These are phyloP conservation scores for Xylaria sp. DNA, from an alignment of 2,329 filamentous ascomycete species.

Conservation along the genomic window DNA sequence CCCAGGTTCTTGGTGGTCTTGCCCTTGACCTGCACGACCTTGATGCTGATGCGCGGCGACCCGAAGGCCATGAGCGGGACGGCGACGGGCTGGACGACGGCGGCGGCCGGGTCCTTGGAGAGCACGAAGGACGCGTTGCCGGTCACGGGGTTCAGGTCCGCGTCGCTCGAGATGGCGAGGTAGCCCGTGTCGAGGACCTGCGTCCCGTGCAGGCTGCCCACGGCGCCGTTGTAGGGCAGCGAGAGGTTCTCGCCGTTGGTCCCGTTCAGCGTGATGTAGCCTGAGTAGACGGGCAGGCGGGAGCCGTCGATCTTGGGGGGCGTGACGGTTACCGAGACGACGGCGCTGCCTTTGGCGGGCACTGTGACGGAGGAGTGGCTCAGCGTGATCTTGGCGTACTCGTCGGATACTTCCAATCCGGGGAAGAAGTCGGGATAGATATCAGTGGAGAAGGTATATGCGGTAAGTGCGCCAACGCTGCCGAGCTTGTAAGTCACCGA, in stretches of 20 bases:
- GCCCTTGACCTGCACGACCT: slow-evolving; percentile 57
- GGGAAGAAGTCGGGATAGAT: slow-evolving; percentile 58
- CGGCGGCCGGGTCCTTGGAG: slow-evolving; percentile 41
- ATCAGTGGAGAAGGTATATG: slow-evolving; percentile 61
- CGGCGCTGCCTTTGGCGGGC: slow-evolving; percentile 48
- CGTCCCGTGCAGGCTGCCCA: slow-evolving; percentile 53
- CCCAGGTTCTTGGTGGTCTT: slow-evolving; percentile 51
- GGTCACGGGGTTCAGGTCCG: slow-evolving; percentile 42
- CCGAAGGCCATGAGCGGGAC: slow-evolving; percentile 59
- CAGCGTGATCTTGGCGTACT: slow-evolving; percentile 58
- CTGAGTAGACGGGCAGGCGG: slow-evolving; percentile 61
- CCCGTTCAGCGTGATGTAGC: slow-evolving; percentile 59
- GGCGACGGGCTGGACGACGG: slow-evolving; percentile 54
- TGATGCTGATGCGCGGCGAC: slow-evolving; percentile 56
- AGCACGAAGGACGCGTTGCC: slow-evolving; percentile 46
- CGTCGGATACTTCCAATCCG: slow-evolving; percentile 54
- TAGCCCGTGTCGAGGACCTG: slow-evolving; percentile 52
- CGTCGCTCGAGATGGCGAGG: slow-evolving; percentile 53
- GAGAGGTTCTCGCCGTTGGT: slow-evolving; percentile 53
- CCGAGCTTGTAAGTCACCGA: slow-evolving; percentile 64
- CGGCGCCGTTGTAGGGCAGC: slow-evolving; percentile 51
- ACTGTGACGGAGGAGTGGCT: slow-evolving; percentile 51
- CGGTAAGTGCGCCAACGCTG: slow-evolving; percentile 62
- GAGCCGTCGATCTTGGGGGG: slow-evolving; percentile 54
- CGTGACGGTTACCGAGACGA: slow-evolving; percentile 58